Base-by-base conservation (phyloP, 257 asterid genomes). In the Solanum rostratum region DNA sequence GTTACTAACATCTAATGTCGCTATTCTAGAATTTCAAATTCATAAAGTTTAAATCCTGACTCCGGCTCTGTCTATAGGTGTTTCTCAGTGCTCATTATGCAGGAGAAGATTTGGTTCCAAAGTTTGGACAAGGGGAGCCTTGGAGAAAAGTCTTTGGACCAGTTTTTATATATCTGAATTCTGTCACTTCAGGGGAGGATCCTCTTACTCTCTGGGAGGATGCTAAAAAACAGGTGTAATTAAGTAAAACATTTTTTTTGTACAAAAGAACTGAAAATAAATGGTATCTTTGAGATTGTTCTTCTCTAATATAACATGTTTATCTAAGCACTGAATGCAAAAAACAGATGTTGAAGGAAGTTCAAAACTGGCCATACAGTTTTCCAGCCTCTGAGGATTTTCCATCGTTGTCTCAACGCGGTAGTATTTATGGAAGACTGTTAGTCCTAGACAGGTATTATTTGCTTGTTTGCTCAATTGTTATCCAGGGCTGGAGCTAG, bases 81-180 rank as follows among this genome's bases (percentile, higher is more conserved):
- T 93, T 93, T 85, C 85, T 83, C 57, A 94, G 92, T 9, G 89
- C 96, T 46, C 97, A 93, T 84, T 92, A 91, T 54, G 93, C 91
- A 9, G 96, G 95, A 53, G 91, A 90, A 83, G 97, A 92, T 86
- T 89, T 93, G 82, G 19, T 91, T 55, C 86, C 92, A 16, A 93
- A 91, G 86, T 89, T 93, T 87, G 84, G 85, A 66, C 80, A 89
- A 60, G 96, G 94, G 20, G 96, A 93, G 85, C 45, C 79, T 43
- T 93, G 97, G 97, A 93, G 92, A 90, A 93, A 93, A 89, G 96
- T 93, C 52, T 90, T 91, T 55, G 97, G 97, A 39, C 97, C 97
- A 52, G 92, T 93, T 88, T 93, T 92, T 84, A 88, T 92, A 45
- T 90, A 91, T 85, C 93, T 93, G 37, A 93, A 93, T 86, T 91